Conservation (phyloP, 495 filamentous ascomycete genomes). For the Neurospora sp. region DNA sequence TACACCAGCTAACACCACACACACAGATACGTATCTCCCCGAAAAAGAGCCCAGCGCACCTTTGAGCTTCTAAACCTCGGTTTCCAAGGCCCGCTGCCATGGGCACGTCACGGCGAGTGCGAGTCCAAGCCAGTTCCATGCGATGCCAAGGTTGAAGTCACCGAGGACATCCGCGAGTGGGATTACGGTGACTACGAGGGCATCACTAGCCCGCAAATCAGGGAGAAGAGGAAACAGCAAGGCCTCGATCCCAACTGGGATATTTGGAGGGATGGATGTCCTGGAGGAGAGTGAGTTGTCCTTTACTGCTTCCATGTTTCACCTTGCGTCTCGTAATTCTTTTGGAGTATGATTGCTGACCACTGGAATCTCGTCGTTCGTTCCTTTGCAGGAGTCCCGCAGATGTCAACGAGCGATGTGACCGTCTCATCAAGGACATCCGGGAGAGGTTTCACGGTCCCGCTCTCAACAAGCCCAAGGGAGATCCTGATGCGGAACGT, state of each 20-base stretch:
- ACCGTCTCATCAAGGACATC: constrained; percentile 68
- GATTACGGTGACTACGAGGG: constrained; percentile 96
- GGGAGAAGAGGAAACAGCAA: constrained; percentile 45
- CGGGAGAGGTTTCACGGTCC: constrained; percentile 44
- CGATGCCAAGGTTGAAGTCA: constrained; percentile 50
- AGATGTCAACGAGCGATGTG: constrained; percentile 58
- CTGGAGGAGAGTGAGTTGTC: constrained; percentile 48
- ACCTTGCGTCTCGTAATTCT: background rate
- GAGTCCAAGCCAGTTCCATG: constrained; percentile 24
- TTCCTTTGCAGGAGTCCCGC: constrained; percentile 36
- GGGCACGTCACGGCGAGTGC: constrained; percentile 30
- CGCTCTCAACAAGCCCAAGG: constrained; percentile 37
- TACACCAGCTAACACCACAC: background rate
- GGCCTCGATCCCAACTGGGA: constrained; percentile 56
- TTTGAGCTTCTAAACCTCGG: constrained; percentile 69
- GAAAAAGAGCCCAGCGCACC: constrained; percentile 74
- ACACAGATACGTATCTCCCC: constrained; percentile 71
- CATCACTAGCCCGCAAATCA: constrained; percentile 65
- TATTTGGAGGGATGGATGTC: constrained; percentile 79
- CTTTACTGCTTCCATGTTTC: background rate
- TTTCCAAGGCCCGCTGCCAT: constrained; percentile 32
- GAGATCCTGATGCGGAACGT: constrained; percentile 17
- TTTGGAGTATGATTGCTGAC: background rate
- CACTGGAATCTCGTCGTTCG: background rate
- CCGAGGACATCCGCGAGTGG: constrained; percentile 81